These are phyloP conservation scores for Tricholoma sp. DNA, from an alignment of 768 basidiomycete genomes.

Conservation along the genomic window DNA sequence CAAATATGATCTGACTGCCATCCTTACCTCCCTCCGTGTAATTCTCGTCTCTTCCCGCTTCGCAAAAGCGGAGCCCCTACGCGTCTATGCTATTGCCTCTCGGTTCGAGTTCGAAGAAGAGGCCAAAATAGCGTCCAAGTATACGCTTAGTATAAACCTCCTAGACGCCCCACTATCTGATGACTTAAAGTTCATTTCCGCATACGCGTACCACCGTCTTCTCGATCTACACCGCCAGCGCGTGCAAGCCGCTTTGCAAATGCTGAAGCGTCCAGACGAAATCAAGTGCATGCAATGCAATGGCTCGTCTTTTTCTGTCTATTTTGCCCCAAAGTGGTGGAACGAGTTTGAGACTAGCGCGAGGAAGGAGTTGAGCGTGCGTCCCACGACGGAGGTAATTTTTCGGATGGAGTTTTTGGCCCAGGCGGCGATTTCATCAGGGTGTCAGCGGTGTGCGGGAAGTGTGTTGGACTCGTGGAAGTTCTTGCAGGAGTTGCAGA, in stretches of 20 bases:
- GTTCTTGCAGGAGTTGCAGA: slow-evolving; percentile 51
- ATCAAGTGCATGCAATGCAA: slow-evolving; percentile 70
- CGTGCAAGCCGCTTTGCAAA: slow-evolving; percentile 39
- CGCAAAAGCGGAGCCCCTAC: slow-evolving; percentile 42
- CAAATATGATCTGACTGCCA: slow-evolving; percentile 61
- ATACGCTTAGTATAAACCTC: slow-evolving; percentile 50
- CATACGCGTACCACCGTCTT: slow-evolving; percentile 63
- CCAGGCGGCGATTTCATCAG: slow-evolving; percentile 41
- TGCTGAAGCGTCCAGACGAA: slow-evolving; percentile 41
- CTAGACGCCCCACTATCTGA: slow-evolving; percentile 54
- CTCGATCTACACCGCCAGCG: slow-evolving; percentile 56
- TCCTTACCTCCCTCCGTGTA: slow-evolving; percentile 42
- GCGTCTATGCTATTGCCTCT: slow-evolving; percentile 68
- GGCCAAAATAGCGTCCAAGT: slow-evolving; percentile 51
- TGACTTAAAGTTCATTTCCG: slow-evolving; percentile 61
- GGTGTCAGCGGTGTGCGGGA: slow-evolving; percentile 59
- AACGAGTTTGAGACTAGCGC: slow-evolving; percentile 51
- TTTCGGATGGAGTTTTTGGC: slow-evolving; percentile 59
- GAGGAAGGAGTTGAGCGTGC: slow-evolving; percentile 46
- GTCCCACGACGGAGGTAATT: slow-evolving; percentile 55
- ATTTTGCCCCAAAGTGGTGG: slow-evolving; percentile 67
- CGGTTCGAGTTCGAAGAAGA: slow-evolving; percentile 62
- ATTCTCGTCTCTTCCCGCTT: slow-evolving; percentile 48
- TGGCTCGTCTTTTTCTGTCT: slow-evolving; percentile 36
- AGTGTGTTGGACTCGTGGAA: slow-evolving; percentile 60